Conservation (phyloP, 1,284 basidiomycete genomes). For the Mycosarcoma maydis region DNA sequence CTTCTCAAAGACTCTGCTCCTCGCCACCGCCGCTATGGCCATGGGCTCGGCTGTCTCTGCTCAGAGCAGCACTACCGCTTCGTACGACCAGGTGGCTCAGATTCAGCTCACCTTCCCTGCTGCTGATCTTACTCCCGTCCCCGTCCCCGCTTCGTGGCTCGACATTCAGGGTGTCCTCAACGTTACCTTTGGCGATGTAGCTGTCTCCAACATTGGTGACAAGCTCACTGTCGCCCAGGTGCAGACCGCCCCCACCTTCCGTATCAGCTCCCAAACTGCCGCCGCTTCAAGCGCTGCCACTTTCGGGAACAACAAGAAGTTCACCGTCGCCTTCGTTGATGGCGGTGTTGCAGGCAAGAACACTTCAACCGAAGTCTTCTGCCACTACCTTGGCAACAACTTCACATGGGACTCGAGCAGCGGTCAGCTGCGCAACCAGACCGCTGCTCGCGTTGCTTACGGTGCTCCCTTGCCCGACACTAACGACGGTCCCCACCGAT, state of each 20-base stretch:
- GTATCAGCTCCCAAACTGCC: slow-evolving; percentile 32
- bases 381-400: slow-evolving; percentile 51
- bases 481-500: slow-evolving; percentile 53
- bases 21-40: slow-evolving; percentile 33
- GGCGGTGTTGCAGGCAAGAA: slow-evolving; percentile 49
- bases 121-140: slow-evolving; percentile 34
- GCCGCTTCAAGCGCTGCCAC: slow-evolving; percentile 12
- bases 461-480: slow-evolving; percentile 42
- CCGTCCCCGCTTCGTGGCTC: slow-evolving; percentile 39
- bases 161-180: slow-evolving; percentile 53
- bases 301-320: slow-evolving; percentile 34
- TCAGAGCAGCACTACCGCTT: slow-evolving; percentile 34
- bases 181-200: slow-evolving; percentile 40
- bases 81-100: slow-evolving; percentile 42
- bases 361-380: slow-evolving; percentile 26
- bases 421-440: slow-evolving; percentile 34
- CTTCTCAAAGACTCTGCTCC: slow-evolving; percentile 40
- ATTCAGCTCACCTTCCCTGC: slow-evolving; percentile 50
- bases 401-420: slow-evolving; percentile 23
- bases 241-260: slow-evolving; percentile 41
- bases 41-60: slow-evolving; percentile 36
- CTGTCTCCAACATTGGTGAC: slow-evolving; percentile 44
- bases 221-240: slow-evolving; percentile 45
- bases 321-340: slow-evolving; percentile 46
- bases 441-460: slow-evolving; percentile 39